Base-by-base conservation (phyloP, 2,329 filamentous ascomycete genomes). In the Chrysoporthe puriensis region DNA sequence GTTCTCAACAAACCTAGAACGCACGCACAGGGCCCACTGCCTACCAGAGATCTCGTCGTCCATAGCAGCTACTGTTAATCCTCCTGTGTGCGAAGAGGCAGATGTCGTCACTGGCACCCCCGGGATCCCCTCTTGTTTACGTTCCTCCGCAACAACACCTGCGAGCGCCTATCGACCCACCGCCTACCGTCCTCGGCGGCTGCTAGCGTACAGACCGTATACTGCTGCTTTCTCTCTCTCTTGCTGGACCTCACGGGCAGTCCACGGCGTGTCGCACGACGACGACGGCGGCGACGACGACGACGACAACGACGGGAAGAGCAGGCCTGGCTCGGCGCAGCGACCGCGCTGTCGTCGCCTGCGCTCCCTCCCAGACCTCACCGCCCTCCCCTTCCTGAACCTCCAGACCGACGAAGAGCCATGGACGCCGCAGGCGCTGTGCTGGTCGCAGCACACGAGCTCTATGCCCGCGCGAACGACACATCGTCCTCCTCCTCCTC, bases 341-440 rank as follows among this genome's bases (percentile, higher is more conserved):
- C 62, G 62, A 61, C 62, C 50, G 62, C 64, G 50, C 48, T 62
- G 67, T 67, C 62, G 67, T 59, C 59, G 62, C 59, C 61, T 58
- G 67, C 62, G 67, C 57, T 54, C 36, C 54, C 63, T 54, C 59
- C 42, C 26, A 4, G 54, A n/a, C 62, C 48, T 26, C 40, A 18
- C 21, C 42, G n/a, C 34, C 4, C 9, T 21, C 36, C 50, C 21
- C 13, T 9, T 50, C 34, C 26, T 7, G 16, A 3, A 54, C 18
- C 62, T 43, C 44, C 46, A 42, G 43, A 88, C 42, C 83, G 88
- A 64, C 97, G 93, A 0, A 89, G 92, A 75, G 89, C 86, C 67
- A 89, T 90, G 79, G 90, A 90, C 64, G 86, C 90, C 1, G 77
- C 92, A 64, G 94, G 92, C 43, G 95, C 97, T 75, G 90, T 73